Conservation (phyloP, 192 early-diverging fungal species). For the Linnemannia exigua region DNA sequence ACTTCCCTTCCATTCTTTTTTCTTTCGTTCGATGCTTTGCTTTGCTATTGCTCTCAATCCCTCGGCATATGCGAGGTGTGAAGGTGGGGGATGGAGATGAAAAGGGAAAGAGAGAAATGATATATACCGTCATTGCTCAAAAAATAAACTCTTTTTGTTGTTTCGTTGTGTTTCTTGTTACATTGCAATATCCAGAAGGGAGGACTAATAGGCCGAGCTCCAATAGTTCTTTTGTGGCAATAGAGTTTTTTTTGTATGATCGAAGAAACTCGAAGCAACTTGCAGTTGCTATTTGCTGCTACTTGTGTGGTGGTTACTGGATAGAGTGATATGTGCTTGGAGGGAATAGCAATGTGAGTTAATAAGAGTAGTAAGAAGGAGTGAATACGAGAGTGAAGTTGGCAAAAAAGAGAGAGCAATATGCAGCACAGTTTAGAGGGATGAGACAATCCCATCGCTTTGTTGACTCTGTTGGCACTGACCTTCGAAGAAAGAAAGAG, state of each 20-base stretch:
- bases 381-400: no score
- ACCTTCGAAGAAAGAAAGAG: background rate
- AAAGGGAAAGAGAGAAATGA: background rate
- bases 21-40: no score
- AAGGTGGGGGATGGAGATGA: no score
- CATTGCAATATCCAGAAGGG: no score
- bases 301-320: background rate
- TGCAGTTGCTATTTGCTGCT: no score
- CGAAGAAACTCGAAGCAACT: no score
- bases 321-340: no score
- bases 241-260: background rate
- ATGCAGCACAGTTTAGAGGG: background rate
- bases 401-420: background rate
- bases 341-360: no score
- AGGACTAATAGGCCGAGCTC: background rate
- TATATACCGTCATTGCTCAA: background rate
- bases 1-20: no score
- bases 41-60: no score
- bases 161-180: background rate
- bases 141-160: background rate
- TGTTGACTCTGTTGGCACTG: conserved; percentile 1
- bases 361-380: no score
- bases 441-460: background rate
- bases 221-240: background rate
- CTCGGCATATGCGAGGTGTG: no score